A percentile compares a stretch with the other conserved stretches of the same genome.
phyloP scores from a whole-genome alignment of 1,139 yeast species.

The Protomyces gravidus region DNA sequence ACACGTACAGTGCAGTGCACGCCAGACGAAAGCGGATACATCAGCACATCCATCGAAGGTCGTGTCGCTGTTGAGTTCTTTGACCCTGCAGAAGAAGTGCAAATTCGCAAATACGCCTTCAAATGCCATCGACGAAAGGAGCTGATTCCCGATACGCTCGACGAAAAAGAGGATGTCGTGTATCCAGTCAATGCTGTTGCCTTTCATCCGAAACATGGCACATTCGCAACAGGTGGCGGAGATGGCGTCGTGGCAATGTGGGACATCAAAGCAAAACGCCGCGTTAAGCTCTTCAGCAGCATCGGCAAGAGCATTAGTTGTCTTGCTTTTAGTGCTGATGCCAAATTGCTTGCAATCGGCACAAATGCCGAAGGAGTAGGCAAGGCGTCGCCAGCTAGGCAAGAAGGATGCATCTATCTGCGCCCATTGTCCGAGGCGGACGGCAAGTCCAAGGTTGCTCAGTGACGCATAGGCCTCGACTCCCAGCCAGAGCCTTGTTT shows the following conservation, averaged over 20 bases:
- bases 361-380: slow-evolving; percentile 25
- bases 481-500: neutral
- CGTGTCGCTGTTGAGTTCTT: slow-evolving; percentile 76
- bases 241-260: slow-evolving; percentile 74
- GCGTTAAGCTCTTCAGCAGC: slow-evolving; percentile 56
- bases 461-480: neutral
- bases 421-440: slow-evolving; percentile 15
- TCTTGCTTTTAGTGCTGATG: slow-evolving; percentile 45
- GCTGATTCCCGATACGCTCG: slow-evolving; percentile 36
- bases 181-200: slow-evolving; percentile 70
- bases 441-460: slow-evolving; percentile 13
- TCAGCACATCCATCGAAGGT: slow-evolving; percentile 80
- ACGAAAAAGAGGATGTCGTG: slow-evolving; percentile 55
- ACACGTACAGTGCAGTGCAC: slow-evolving; percentile 58
- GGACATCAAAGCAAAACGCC: slow-evolving; percentile 63
- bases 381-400: neutral
- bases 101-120: slow-evolving; percentile 64
- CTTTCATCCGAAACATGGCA: slow-evolving; percentile 49
- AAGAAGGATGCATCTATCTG: slow-evolving; percentile 6
- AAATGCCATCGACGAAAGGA: slow-evolving; percentile 65
- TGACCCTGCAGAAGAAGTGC: slow-evolving; percentile 50
- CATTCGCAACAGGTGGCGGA: slow-evolving; percentile 72
- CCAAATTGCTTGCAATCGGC: slow-evolving; percentile 52
- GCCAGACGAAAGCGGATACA: slow-evolving; percentile 62
- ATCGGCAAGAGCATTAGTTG: slow-evolving; percentile 52